Evolutionary conservation across 768 basidiomycete genomes (phyloP), one percentile per base, ranked within the genome.

Genomic region (Leccinum disarticulatum): DNA sequence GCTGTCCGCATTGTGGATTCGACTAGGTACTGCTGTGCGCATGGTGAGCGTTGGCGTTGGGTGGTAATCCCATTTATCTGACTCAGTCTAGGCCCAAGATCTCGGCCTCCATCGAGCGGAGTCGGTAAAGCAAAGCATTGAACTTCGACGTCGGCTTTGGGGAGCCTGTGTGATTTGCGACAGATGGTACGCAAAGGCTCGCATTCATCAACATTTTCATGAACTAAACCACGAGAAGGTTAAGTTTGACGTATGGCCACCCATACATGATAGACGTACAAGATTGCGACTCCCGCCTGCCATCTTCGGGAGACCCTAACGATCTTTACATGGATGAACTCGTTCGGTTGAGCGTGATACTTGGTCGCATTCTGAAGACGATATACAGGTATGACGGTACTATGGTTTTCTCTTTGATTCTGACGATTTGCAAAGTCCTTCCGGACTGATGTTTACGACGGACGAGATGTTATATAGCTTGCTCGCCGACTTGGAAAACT

Each of bases 191-290:
- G 81, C 22, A 58, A 47, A 56, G 17, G n/a, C 53, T 56, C 48
- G 11, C 31, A 57, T 64, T 61, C 54, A 30, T 27, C 22, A 4
- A 17, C 38, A 33, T 46, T 35, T 33, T 50, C 10, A 38, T 60
- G 4, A 36, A 48, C 56, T 59, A 22, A 69, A 52, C 56, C 41
- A 33, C 51, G 57, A 54, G 17, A 68, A 93, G 91, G 92, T 83
- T 87, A 56, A 92, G 91, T 69, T 78, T 95, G 38, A 87, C 92
- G 25, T 93, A 94, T 66, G 96, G 96, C 0, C 91, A 94, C 64
- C 96, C 96, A 3, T 90, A 87, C 71, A 92, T 96, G 90, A 96
- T 99, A 62, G 95, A 98, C 72, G 85, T 98, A 2, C 87, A 90
- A 64, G 97, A 99, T 73, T 99, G 97, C 73, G 96, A 99, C 74